Conservation (phyloP, 306 rosid species). For the Glycine latifolia region DNA sequence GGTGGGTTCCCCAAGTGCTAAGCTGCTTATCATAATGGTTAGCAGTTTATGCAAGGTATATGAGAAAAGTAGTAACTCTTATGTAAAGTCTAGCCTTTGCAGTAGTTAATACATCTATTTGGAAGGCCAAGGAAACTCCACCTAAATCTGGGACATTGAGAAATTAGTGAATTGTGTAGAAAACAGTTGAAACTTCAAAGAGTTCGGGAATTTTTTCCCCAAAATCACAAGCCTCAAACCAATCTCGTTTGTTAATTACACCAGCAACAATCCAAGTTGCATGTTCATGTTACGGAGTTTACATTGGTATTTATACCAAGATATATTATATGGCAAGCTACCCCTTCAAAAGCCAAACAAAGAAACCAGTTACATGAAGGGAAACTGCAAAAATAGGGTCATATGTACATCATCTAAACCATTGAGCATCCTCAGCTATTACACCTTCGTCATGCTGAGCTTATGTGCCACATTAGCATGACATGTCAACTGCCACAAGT, state of each 20-base stretch:
- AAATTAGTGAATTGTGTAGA: conserved; percentile 1
- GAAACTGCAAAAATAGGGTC: conserved; percentile 1
- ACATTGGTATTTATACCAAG: not conserved
- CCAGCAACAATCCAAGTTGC: not conserved
- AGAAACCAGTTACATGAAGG: conserved; percentile 12
- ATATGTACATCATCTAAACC: conserved; percentile 15
- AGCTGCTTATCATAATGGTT: not conserved
- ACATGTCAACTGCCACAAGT: too few species aligned
- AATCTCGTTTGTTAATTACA: conserved; percentile 9
- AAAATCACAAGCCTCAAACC: not conserved
- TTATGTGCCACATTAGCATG: too few species aligned
- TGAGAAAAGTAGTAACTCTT: not conserved
- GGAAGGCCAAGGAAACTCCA: too few species aligned
- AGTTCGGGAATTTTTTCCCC: not conserved
- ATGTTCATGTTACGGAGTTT: not conserved
- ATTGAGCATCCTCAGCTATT: not conserved
- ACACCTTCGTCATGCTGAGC: not conserved
- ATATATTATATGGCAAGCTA: not conserved
- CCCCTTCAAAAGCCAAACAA: not conserved
- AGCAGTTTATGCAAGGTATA: not conserved
- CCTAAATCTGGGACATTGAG: not conserved
- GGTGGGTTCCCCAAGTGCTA: too few species aligned
- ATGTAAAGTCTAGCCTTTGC: conserved; percentile 13
- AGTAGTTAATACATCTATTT: not conserved
- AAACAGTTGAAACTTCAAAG: not conserved